A percentile compares a stretch with the other conserved stretches of the same genome.
Conservation (phyloP, 2,329 filamentous ascomycete genomes). For the Penicillium sp. region DNA sequence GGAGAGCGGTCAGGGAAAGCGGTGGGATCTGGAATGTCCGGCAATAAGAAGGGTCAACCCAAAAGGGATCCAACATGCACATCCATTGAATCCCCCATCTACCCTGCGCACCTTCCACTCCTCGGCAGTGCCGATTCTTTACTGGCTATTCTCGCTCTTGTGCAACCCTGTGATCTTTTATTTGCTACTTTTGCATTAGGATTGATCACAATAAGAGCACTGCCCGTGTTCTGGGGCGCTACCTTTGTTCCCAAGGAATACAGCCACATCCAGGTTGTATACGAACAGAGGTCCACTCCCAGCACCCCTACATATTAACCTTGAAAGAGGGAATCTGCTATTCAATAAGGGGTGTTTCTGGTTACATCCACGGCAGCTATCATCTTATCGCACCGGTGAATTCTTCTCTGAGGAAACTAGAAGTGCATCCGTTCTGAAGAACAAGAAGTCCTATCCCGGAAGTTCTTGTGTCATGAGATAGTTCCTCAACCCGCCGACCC, state of each 20-base stretch:
- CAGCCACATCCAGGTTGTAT: constrained; percentile 1
- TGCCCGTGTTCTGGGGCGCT: not conserved
- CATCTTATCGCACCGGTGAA: not conserved
- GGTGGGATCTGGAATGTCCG: constrained; percentile 15
- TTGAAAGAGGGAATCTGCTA: not conserved
- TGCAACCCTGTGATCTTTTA: not conserved
- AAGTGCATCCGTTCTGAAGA: constrained; percentile 5
- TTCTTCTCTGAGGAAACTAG: not conserved
- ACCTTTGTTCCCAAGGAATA: not conserved
- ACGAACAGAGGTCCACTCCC: not conserved
- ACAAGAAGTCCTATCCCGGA: not conserved
- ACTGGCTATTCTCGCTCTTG: not conserved
- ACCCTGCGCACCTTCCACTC: constrained; percentile 3
- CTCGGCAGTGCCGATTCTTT: not conserved
- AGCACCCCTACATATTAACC: not conserved
- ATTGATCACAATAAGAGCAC: not conserved
- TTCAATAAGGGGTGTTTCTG: not conserved
- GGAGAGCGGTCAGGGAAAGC: constrained; percentile 10
- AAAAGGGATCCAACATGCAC: constrained; percentile 28
- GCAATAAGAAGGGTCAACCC: constrained; percentile 22
- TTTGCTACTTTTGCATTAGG: not conserved
- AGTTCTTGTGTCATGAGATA: constrained; percentile 18
- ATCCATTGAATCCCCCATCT: constrained; percentile 19
- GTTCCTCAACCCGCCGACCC: not conserved
- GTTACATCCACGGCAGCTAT: not conserved